Conservation (phyloP, 2,329 filamentous ascomycete species). For the Chrysosporium queenslandicum region DNA sequence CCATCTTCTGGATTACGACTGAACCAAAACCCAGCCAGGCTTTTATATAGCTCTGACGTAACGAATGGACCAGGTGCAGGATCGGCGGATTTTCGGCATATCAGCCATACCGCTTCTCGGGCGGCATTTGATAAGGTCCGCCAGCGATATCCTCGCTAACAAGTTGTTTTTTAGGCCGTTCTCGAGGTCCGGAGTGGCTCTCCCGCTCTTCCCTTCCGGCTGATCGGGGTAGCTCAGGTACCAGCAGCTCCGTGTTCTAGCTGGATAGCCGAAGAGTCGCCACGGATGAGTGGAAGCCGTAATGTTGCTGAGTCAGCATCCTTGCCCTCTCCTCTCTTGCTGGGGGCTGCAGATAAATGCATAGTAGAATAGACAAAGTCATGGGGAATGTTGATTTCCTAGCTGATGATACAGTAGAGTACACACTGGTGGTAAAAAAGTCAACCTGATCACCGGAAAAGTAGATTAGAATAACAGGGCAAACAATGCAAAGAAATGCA, state of each 20-base stretch:
- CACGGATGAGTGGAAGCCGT: too few relatives aligned
- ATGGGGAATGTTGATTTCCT: background rate
- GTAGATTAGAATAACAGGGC: background rate
- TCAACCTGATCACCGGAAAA: background rate
- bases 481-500: background rate
- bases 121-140: background rate
- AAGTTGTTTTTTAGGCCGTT: background rate
- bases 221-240: background rate
- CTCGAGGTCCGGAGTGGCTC: background rate
- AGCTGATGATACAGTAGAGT: background rate
- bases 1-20: background rate
- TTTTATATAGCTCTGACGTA: background rate
- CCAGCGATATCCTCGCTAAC: background rate
- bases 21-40: background rate
- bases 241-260: too few relatives aligned
- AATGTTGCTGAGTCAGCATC: too few relatives aligned
- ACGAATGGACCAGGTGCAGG: background rate
- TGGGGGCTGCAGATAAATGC: too few relatives aligned
- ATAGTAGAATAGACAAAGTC: too few relatives aligned
- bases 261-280: too few relatives aligned
- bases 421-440: background rate
- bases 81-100: background rate
- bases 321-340: too few relatives aligned
- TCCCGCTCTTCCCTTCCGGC: background rate
- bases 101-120: background rate